phyloP scores from a whole-genome alignment of 2,329 filamentous ascomycete species.

The Neopestalotiopsis rosae region DNA sequence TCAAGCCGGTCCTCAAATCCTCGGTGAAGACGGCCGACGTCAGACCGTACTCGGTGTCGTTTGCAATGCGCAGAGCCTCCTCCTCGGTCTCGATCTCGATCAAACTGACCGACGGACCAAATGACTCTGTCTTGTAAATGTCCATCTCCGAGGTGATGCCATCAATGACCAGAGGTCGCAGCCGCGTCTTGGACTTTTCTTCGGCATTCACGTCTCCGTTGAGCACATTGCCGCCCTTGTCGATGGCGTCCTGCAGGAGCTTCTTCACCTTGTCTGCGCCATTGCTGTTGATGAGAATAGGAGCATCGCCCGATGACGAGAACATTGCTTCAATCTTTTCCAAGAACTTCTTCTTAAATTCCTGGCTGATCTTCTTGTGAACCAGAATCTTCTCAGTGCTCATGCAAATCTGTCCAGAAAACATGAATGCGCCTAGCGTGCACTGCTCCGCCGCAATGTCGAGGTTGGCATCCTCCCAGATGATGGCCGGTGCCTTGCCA shows the following conservation, averaged over 20 bases:
- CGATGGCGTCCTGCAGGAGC: constrained; percentile 59
- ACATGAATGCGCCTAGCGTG: constrained; percentile 64
- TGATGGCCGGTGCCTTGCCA: constrained; percentile 70
- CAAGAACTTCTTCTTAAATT: constrained; percentile 50
- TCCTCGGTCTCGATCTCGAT: constrained; percentile 64
- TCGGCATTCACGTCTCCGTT: constrained; percentile 49
- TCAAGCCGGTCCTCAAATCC: constrained; percentile 58
- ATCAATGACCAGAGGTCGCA: constrained; percentile 65
- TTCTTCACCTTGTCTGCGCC: constrained; percentile 36
- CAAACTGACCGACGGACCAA: constrained; percentile 68
- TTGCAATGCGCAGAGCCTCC: constrained; percentile 69
- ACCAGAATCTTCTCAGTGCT: constrained; percentile 72
- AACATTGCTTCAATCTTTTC: constrained; percentile 31
- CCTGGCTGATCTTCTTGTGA: constrained; percentile 55
- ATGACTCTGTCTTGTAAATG: constrained; percentile 68
- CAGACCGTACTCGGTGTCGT: constrained; percentile 74
- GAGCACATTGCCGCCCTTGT: constrained; percentile 62
- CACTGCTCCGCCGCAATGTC: constrained; percentile 65
- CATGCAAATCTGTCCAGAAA: constrained; percentile 73
- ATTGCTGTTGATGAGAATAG: constrained; percentile 33
- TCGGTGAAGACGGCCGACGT: constrained; percentile 68
- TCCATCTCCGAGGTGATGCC: constrained; percentile 70
- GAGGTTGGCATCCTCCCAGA: constrained; percentile 71
- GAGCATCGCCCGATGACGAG: constrained; percentile 30
- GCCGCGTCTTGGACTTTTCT: constrained; percentile 42